Conservation (phyloP, 2,329 filamentous ascomycete genomes). For the Plenodomus tracheiphilus region DNA sequence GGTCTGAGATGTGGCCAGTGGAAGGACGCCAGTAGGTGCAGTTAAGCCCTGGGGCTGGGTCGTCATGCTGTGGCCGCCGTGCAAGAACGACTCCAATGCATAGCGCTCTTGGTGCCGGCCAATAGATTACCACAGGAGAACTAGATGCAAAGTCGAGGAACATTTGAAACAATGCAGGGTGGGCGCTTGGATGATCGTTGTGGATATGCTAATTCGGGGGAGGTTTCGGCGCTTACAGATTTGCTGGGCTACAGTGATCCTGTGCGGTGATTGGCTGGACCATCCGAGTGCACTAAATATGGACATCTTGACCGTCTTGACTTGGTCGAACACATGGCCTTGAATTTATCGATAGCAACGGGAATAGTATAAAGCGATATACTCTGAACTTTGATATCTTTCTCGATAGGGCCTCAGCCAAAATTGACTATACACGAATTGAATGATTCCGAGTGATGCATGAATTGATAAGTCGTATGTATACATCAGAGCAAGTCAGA, state of each 20-base stretch:
- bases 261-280: slow-evolving; percentile 15
- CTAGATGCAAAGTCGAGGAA: slow-evolving; percentile 20
- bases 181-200: slow-evolving; percentile 29
- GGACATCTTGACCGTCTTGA: not conserved
- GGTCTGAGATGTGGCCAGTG: not conserved
- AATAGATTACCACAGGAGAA: slow-evolving; percentile 15
- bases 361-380: not conserved
- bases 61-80: slow-evolving; percentile 3
- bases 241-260: not conserved
- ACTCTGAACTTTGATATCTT: not conserved
- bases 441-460: too few relatives aligned
- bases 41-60: slow-evolving; percentile 12
- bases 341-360: not conserved
- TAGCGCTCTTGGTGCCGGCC: slow-evolving; percentile 5
- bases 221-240: slow-evolving; percentile 34
- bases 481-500: too few relatives aligned
- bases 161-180: slow-evolving; percentile 27
- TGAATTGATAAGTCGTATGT: too few relatives aligned
- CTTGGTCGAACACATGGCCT: not conserved
- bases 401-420: not conserved
- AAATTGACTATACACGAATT: too few relatives aligned
- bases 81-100: slow-evolving; percentile 4
- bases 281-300: not conserved
- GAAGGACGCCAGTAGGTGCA: not conserved
- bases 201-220: slow-evolving; percentile 28